Base-by-base conservation (phyloP, 2,329 filamentous ascomycete genomes). In the Pyrenochaeta sp. region DNA sequence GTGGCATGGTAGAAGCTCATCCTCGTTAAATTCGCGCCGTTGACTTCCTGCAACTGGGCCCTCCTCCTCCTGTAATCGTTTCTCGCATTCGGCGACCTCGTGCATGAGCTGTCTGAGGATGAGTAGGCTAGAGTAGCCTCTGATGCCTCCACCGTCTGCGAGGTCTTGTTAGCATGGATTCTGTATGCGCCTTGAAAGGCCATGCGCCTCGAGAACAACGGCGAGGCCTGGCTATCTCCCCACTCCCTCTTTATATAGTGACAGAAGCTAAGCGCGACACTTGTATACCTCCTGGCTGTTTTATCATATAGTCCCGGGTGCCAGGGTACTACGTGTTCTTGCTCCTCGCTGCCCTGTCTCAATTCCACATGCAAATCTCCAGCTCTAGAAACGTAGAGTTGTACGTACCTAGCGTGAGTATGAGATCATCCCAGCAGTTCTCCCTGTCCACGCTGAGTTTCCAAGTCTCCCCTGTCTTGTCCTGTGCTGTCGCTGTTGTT, bases 51-150 rank as follows among this genome's bases (percentile, higher is more conserved):
- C 45, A 3, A 77, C 71, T 3, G 74, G 74, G 5, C 75, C 72
- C 43, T 77, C 73, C 88, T 79, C 73, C 32, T 73, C 68, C 54
- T 81, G 77, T 30, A 82, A 48, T 50, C 72, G 74, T 52, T 71
- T 66, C 66, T 83, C 81, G 72, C 78, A 81, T 64, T 73, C 44
- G 59, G 78, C 79, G 44, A 84, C 71, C 61, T 82, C 79, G 64
- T 79, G 79, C 81, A 84, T 83, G 56, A 84, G 73, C 19, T 71
- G 76, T 62, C 82, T 73, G 42, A 84, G 66, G 27, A 84, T 84
- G 50, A 83, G 67, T 44, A 84, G 74, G 65, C 79, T 82, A 53
- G 81, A 81, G 71, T 83, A 84, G 58, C 82, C 82, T 55, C 82
- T 75, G 39, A 84, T 83, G 6, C 82, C 82, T 36, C 82, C 82